A percentile compares a stretch with the other conserved stretches of the same genome.
Conservation (phyloP, 805 yeast genomes). For the Candida chilensis region DNA sequence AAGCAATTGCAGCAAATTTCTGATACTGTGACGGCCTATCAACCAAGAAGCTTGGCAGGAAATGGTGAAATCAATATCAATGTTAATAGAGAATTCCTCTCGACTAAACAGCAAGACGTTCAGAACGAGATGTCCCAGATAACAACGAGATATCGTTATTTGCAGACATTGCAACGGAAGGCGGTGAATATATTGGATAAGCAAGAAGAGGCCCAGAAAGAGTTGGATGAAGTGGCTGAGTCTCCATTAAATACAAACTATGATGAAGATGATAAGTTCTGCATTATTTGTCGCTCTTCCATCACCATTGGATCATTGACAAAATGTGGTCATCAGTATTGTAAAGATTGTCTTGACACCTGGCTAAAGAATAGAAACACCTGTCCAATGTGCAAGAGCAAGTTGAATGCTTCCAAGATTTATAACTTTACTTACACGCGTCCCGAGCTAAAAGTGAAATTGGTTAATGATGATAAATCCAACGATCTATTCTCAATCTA, state of each 20-base stretch:
- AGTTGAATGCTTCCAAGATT: slow-evolving; percentile 38
- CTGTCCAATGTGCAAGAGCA: slow-evolving; percentile 80
- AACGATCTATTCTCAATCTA: slow-evolving; percentile 29
- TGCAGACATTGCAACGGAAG: slow-evolving; percentile 27
- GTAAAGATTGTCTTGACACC: slow-evolving; percentile 66
- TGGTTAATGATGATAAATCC: slow-evolving; percentile 17
- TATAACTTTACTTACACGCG: slow-evolving; percentile 62
- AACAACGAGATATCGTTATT: slow-evolving; percentile 36
- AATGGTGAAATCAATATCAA: too few relatives aligned
- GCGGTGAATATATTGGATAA: too few relatives aligned
- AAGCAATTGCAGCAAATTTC: slow-evolving; percentile 80
- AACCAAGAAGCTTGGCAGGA: slow-evolving; percentile 16
- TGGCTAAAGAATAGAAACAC: slow-evolving; percentile 54
- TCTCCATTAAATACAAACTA: too few relatives aligned
- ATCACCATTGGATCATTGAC: slow-evolving; percentile 75
- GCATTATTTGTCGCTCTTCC: slow-evolving; percentile 70
- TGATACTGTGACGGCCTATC: slow-evolving; percentile 60
- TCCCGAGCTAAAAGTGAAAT: slow-evolving; percentile 39
- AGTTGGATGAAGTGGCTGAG: too few relatives aligned
- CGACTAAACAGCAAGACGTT: too few relatives aligned
- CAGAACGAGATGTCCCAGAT: slow-evolving; percentile 14
- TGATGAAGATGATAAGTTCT: slow-evolving; percentile 34
- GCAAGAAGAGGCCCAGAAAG: too few relatives aligned
- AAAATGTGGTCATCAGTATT: slow-evolving; percentile 88
- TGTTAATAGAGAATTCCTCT: too few relatives aligned